Base-by-base conservation (phyloP, 1,139 yeast species). In the Yamadazyma spencermartinsiae region DNA sequence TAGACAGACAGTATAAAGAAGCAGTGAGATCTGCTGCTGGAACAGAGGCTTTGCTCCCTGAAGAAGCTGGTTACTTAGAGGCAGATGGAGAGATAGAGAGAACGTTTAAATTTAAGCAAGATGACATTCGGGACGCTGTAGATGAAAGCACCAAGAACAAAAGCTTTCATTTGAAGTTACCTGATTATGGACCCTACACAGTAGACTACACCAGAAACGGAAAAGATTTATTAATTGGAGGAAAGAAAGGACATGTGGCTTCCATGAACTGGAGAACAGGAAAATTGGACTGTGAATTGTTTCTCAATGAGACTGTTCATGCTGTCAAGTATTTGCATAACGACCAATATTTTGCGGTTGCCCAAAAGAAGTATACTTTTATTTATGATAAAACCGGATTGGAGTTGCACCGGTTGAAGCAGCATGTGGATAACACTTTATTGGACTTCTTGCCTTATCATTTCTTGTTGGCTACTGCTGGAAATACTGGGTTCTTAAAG, bases 191-290 rank as follows among this genome's bases (percentile, higher is more conserved):
- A 0, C 97, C 98, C 1, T 94, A 94, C 57, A 67, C 73, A 9
- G 58, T 86, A 14, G 92, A 90, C 58, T 92, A 84, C 59, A 77
- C 92, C 3, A 72, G 94, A 58, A 88, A 88, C 51, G 98, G 99
- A 38, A 80, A 96, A 46, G 84, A 83, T 48, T 62, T 94, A 38
- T 72, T 94, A 36, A 68, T 94, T 24, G 95, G 92, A 10, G 98
- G 99, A 13, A 70, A 72, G 35, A 89, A 88, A 57, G 99, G 99
- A 2, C 98, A 94, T 68, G 81, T 94, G 38, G 98, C 98, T 0
- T 79, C 95, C 4, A 83, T 94, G 69, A 97, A 94, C 63, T 94
- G 98, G 98, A 80, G 95, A 58, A 80, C 82, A 33, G 98, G 98
- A 10, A 71, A 68, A 33, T 65, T 92, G 33, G 83, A 80, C 42